Base-by-base conservation (phyloP, 352 stramenopile species). In the Elongisporangium undulatum region DNA sequence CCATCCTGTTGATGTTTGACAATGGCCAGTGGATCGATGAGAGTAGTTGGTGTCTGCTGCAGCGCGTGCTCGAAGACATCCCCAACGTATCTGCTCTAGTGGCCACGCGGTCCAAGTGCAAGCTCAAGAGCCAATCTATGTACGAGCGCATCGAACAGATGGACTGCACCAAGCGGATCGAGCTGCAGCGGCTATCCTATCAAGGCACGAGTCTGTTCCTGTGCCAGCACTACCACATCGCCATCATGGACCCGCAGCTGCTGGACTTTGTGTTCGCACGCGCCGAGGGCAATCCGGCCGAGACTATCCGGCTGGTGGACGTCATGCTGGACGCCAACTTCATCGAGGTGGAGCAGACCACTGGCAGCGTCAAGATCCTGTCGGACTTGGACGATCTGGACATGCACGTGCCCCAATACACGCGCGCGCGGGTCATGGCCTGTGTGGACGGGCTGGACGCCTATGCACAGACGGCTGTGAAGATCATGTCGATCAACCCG, bases 11-110 rank as follows among this genome's bases (percentile, higher is more conserved):
- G 20, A 73, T 82, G 0, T 87, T 90, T 51, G 82, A 92, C 62
- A 85, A 90, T 52, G 79, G 75, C 0, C 82, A 92, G 53, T 92
- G 80, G 82, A 87, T 92, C 66, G 82, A 92, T 41, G 74, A 71
- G 9, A 69, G 71, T 13, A 89, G 76, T 23, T 87, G 84, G 63
- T 73, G 61, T 51, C 66, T 92, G 41, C 66, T 92, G 51, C 54
- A 85, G 3, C 74, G 83, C 10, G 68, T 89, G 1, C 57, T 90
- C 0, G 71, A 84, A 5, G 71, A 89, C 45, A 58, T 87, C 4
- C 79, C 78, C 4, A 82, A 85, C 34, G 78, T 90, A 4, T 74
- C 71, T 41, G 78, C 75, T 10, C 55, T 92, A 15, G 65, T 92
- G 10, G 72, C 78, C 34, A 75, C 74, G 2, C 78, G 82, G 38